Base-by-base conservation (phyloP, 805 yeast species). In the Zygoascus flipseniorum region DNA sequence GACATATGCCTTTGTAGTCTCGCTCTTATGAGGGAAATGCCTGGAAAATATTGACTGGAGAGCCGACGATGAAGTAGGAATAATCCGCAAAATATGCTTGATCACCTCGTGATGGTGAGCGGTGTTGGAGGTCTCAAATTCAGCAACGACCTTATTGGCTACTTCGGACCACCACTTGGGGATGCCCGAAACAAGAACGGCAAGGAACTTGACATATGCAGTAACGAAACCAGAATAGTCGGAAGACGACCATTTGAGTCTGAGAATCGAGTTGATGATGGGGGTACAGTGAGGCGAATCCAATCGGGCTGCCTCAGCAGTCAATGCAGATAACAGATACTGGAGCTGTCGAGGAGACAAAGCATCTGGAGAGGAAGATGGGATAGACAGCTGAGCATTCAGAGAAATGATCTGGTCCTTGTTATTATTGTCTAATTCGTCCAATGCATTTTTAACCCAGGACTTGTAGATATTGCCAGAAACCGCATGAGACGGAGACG, bases 131-230 rank as follows among this genome's bases (percentile, higher is more conserved):
- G 66, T 2, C 1, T 65, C 69, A 61, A 92, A 86, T 61, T 82
- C 89, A 18, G 74, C 61, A 10, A 89, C 77, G n/a, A 92, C 68
- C 54, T 79, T 77, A 55, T 76, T 72, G 19, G 86, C 82, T n/a
- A 92, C 87, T 55, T 87, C 95, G 57, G 80, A 78, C 80, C 93
- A 82, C 87, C 95, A 92, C 67, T 83, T 87, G 8, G 98, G 98
- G 56, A 83, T 76, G 47, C 92, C 85, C 2, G 95, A 85, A 41
- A 90, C 86, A 51, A 92, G 75, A 28, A 90, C 86, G 46, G 81
- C 76, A 47, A 88, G 70, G 67, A 93, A 93, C 45, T 81, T 83
- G 47, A 84, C 76, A 68, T 86, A 89, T 47, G 75, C 71, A 48
- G 74, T 71, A 26, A 79, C 69, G 59, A 83, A 78, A 14, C 62